These are phyloP conservation scores for Sphagnum contortum DNA, from an alignment of 225 moss, liverwort and hornwort genomes.

Conservation along the genomic window DNA sequence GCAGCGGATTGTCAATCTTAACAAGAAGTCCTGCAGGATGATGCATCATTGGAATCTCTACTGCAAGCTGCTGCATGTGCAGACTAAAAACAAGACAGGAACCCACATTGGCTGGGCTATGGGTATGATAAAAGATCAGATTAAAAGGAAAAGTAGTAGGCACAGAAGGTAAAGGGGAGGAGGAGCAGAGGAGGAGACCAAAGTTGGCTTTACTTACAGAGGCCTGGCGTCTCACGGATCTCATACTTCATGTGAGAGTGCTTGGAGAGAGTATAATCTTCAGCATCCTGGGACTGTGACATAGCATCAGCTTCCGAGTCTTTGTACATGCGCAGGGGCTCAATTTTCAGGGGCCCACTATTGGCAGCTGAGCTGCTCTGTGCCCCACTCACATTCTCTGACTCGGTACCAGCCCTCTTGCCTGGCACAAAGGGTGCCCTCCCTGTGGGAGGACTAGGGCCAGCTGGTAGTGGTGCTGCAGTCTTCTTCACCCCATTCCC, in stretches of 20 bases:
- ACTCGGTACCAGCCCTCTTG: constrained; percentile 7
- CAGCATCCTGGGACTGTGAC: constrained; percentile 80
- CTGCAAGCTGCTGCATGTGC: too few species aligned
- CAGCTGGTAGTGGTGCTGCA: background rate
- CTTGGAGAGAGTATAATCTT: constrained; percentile 49
- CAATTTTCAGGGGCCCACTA: constrained; percentile 23
- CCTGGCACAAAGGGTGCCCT: too few species aligned
- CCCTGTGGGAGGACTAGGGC: too few species aligned
- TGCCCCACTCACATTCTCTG: constrained; percentile 22
- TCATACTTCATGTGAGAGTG: constrained; percentile 88
- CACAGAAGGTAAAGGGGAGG: too few species aligned
- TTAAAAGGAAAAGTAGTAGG: too few species aligned
- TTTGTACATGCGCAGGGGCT: constrained; percentile 48
- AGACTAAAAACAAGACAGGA: too few species aligned
- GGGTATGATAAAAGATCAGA: too few species aligned
- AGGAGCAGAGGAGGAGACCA: too few species aligned
- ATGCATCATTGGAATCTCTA: too few species aligned
- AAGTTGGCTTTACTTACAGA: constrained; percentile 22
- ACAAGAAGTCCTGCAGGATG: too few species aligned
- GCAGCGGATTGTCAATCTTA: too few species aligned
- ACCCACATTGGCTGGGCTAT: too few species aligned
- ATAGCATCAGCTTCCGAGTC: constrained; percentile 58
- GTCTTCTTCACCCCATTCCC: constrained; percentile 8
- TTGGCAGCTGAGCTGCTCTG: constrained; percentile 19
- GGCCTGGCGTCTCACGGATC: constrained; percentile 59